Evolutionary conservation across 78 protist genomes (phyloP).

Genomic region (Anaeramoeba flamelloides): DNA sequence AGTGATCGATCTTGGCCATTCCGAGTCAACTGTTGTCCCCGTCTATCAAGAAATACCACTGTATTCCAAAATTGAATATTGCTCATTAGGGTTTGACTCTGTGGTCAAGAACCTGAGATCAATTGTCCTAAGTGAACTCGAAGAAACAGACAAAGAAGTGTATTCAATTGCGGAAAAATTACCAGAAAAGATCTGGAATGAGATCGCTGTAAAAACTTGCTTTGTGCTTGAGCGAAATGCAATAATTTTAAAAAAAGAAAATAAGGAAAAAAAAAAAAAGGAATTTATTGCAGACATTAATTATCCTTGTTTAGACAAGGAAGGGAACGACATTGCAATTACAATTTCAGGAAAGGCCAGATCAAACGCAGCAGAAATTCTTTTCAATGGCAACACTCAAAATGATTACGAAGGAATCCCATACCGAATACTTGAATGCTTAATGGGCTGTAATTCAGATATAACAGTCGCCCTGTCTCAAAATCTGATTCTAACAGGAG

Average conservation of each 20-base stretch:
- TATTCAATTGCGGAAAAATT: not conserved
- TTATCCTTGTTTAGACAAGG: not conserved
- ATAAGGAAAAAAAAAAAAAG: not conserved
- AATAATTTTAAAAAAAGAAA: not conserved
- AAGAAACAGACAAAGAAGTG: not conserved
- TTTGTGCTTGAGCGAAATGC: not conserved
- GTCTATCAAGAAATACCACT: not conserved
- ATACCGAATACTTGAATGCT: not conserved
- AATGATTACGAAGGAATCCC: not conserved
- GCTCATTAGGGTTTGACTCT: not conserved
- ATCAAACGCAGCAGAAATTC: not conserved
- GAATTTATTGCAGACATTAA: not conserved
- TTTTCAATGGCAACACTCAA: not conserved
- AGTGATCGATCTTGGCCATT: not conserved
- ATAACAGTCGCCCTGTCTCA: not conserved
- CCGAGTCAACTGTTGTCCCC: not conserved
- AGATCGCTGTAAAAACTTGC: not conserved
- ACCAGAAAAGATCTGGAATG: not conserved
- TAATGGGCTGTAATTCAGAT: not conserved
- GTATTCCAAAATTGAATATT: not conserved
- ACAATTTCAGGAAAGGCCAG: not conserved
- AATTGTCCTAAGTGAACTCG: not conserved
- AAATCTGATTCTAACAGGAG: not conserved
- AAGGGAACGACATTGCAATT: not conserved
- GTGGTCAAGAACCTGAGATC: not conserved